These are phyloP conservation scores for Talaromyces sp. DNA, from an alignment of 2,329 filamentous ascomycete genomes.

Conservation along the genomic window DNA sequence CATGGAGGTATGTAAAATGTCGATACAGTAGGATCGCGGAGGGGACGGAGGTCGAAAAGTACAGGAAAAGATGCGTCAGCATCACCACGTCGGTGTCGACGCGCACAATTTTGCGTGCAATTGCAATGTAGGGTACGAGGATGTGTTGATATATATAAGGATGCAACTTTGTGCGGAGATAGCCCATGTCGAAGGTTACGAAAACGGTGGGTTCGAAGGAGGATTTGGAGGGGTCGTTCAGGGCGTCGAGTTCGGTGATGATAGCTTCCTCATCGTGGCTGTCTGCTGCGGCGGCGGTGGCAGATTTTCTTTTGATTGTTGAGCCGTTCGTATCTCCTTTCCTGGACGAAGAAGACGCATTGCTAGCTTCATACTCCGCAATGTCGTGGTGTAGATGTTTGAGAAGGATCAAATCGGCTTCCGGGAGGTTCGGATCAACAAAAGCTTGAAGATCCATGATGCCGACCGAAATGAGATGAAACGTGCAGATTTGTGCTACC, in stretches of 20 bases:
- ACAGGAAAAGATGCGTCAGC: slow-evolving; percentile 70
- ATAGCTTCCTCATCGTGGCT: slow-evolving; percentile 26
- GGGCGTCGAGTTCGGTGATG: slow-evolving; percentile 44
- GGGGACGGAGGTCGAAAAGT: slow-evolving; percentile 65
- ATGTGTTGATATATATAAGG: slow-evolving; percentile 40
- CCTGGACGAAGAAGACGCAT: neutral
- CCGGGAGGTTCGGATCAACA: slow-evolving; percentile 13
- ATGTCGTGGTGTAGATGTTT: slow-evolving; percentile 16
- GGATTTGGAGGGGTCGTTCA: slow-evolving; percentile 49
- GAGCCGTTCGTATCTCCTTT: neutral
- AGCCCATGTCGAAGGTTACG: slow-evolving; percentile 49
- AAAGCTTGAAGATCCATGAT: slow-evolving; percentile 16
- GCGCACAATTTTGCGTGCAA: slow-evolving; percentile 57
- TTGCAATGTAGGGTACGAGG: slow-evolving; percentile 57
- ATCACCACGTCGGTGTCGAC: slow-evolving; percentile 71
- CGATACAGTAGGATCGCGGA: slow-evolving; percentile 64
- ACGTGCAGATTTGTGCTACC: slow-evolving; percentile 3
- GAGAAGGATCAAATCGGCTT: slow-evolving; percentile 15
- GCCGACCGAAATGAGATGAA: neutral
- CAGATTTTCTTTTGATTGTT: neutral
- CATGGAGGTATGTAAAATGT: slow-evolving; percentile 66
- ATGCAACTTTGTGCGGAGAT: slow-evolving; percentile 42
- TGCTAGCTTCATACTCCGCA: neutral
- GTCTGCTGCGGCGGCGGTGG: neutral
- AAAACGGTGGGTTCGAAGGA: slow-evolving; percentile 56